A percentile compares a stretch with the other conserved stretches of the same genome.
These are phyloP conservation scores for Fusarium marasasianum DNA, from an alignment of 2,329 filamentous ascomycete genomes.

Conservation along the genomic window DNA sequence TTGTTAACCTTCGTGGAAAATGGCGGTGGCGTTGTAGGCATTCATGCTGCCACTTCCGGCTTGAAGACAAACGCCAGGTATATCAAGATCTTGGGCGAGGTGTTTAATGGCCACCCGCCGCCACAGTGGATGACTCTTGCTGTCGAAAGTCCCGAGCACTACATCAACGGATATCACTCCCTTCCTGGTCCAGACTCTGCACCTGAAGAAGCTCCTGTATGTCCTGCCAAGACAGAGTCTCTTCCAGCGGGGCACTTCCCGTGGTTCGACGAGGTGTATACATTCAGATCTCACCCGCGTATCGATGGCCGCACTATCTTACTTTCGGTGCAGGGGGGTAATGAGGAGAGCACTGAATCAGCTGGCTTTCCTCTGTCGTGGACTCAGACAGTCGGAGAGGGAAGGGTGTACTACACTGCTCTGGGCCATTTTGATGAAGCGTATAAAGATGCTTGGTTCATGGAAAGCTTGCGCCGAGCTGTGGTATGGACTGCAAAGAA, in stretches of 20 bases:
- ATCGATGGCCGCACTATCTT: neutral
- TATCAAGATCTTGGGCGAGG: constrained; percentile 10
- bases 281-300: constrained; percentile 8
- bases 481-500: constrained; percentile 10
- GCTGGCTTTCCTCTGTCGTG: constrained; percentile 1
- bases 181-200: neutral
- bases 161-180: neutral
- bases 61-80: neutral
- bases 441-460: constrained; percentile 17
- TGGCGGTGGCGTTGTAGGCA: constrained; percentile 23
- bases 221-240: neutral
- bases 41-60: constrained; percentile 20
- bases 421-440: constrained; percentile 27
- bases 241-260: neutral
- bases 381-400: constrained; percentile 6
- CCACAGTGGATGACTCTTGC: constrained; percentile 15
- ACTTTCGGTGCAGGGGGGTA: neutral
- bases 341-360: neutral
- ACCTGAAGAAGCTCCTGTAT: neutral
- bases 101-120: constrained; percentile 10
- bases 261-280: constrained; percentile 29
- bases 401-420: constrained; percentile 21
- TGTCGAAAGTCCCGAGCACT: neutral
- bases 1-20: neutral
- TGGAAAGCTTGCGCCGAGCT: constrained; percentile 1